A percentile compares a stretch with the other conserved stretches of the same genome.
Conservation (phyloP, 345 rosid species). For the Dipteronia sinensis region DNA sequence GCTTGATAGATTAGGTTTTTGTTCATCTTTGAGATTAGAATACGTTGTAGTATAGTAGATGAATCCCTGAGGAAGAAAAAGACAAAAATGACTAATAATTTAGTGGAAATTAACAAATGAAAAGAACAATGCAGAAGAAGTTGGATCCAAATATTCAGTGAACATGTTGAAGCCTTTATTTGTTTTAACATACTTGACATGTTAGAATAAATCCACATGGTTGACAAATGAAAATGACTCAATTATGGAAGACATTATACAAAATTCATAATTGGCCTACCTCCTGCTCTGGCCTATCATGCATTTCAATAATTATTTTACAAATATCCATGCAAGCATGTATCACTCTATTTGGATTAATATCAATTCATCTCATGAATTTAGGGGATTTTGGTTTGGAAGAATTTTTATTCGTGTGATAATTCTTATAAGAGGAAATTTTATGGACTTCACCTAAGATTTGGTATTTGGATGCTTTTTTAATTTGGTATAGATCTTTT, state of each 20-base stretch:
- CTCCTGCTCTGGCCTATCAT: background rate
- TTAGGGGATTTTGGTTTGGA: too few species aligned
- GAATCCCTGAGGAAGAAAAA: background rate
- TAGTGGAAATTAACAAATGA: background rate
- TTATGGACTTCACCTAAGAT: too few species aligned
- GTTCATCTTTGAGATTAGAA: background rate
- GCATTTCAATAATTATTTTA: background rate
- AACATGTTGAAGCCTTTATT: slow-evolving; percentile 8
- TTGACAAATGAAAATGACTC: slow-evolving; percentile 10
- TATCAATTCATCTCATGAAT: too few species aligned
- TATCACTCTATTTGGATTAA: too few species aligned
- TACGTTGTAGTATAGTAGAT: background rate
- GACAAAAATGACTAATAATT: background rate
- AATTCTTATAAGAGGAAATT: too few species aligned
- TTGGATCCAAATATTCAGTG: background rate
- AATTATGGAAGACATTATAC: background rate
- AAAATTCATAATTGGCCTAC: background rate
- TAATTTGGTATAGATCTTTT: too few species aligned
- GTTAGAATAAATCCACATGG: slow-evolving; percentile 24
- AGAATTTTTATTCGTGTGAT: too few species aligned
- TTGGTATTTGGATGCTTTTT: too few species aligned
- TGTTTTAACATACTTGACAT: background rate
- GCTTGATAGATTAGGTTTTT: background rate
- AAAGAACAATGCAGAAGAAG: background rate
- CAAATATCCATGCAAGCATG: too few species aligned